Conservation (phyloP, 257 asterid genomes). For the Mitragyna speciosa region DNA sequence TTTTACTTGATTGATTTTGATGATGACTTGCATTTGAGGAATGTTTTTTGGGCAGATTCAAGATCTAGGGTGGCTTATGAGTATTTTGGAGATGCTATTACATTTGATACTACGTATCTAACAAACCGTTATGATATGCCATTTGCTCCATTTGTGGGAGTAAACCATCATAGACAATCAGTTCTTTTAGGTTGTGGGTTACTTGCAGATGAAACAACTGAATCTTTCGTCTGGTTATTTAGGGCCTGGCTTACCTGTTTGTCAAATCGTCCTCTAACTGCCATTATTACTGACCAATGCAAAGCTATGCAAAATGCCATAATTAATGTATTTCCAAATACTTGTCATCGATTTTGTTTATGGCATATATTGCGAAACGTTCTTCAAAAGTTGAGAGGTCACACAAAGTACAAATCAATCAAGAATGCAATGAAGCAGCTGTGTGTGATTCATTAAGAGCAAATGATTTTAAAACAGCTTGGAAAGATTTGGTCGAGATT, state of each 20-base stretch:
- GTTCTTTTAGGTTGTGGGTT: neutral
- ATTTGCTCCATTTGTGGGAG: slow-evolving; percentile 11
- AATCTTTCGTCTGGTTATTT: slow-evolving; percentile 8
- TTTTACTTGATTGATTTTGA: slow-evolving; percentile 6
- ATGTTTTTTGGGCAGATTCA: slow-evolving; percentile 19
- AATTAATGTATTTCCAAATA: no score
- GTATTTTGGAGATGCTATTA: slow-evolving; percentile 9
- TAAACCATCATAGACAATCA: slow-evolving; percentile 7
- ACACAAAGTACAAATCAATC: no score
- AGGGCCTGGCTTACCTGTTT: neutral
- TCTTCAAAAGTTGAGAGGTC: neutral
- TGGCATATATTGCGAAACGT: neutral
- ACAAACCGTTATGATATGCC: slow-evolving; percentile 5
- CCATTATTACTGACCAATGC: neutral
- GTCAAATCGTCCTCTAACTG: neutral
- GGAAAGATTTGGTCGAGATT: no score
- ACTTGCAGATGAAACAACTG: neutral
- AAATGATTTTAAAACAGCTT: neutral
- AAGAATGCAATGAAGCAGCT: neutral
- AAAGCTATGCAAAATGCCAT: neutral
- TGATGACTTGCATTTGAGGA: slow-evolving; percentile 6
- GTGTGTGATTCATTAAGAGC: neutral
- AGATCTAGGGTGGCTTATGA: slow-evolving; percentile 1
- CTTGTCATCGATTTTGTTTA: neutral
- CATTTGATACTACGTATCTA: slow-evolving; percentile 13